A percentile compares a stretch with the other conserved stretches of the same genome.
Conservation (phyloP, 495 filamentous ascomycete genomes). For the Podospora australis region DNA sequence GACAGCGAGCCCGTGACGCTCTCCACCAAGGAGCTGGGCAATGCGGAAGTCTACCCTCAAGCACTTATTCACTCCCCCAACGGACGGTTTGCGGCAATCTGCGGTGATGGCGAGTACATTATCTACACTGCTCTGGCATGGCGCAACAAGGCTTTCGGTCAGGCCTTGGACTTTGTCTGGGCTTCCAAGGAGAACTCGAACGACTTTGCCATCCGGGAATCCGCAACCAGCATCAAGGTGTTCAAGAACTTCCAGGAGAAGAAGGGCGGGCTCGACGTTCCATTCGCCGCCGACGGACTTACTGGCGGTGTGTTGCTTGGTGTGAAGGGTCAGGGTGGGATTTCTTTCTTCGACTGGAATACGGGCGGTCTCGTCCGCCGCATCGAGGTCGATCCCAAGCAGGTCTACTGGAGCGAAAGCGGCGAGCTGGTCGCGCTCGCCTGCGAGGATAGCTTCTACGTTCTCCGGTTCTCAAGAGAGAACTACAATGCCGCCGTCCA, state of each 20-base stretch:
- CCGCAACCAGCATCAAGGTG: constrained; percentile 84
- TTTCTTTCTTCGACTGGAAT: constrained; percentile 96
- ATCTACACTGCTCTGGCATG: constrained; percentile 97
- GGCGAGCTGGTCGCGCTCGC: constrained; percentile 90
- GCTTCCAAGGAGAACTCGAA: constrained; percentile 96
- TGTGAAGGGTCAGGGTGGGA: constrained; percentile 87
- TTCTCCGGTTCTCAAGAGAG: constrained; percentile 83
- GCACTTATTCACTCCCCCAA: constrained; percentile 93
- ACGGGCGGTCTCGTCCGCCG: constrained; percentile 80
- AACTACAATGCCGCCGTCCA: constrained; percentile 77
- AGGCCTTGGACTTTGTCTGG: constrained; percentile 94
- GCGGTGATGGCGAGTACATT: constrained; percentile 96
- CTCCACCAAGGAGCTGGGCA: constrained; percentile 88
- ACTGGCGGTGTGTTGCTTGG: constrained; percentile 87
- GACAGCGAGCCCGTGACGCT: constrained; percentile 81
- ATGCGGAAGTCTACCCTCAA: constrained; percentile 94
- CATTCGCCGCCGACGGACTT: constrained; percentile 91
- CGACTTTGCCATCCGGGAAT: constrained; percentile 95
- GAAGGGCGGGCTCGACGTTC: constrained; percentile 80
- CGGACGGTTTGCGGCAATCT: constrained; percentile 93
- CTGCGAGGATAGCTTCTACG: constrained; percentile 93
- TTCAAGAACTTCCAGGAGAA: constrained; percentile 98
- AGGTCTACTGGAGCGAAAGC: constrained; percentile 96
- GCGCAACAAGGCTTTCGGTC: constrained; percentile 95
- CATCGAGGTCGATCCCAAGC: constrained; percentile 89